These are phyloP conservation scores for Boletus smithii DNA, from an alignment of 1,284 basidiomycete species.

Conservation along the genomic window DNA sequence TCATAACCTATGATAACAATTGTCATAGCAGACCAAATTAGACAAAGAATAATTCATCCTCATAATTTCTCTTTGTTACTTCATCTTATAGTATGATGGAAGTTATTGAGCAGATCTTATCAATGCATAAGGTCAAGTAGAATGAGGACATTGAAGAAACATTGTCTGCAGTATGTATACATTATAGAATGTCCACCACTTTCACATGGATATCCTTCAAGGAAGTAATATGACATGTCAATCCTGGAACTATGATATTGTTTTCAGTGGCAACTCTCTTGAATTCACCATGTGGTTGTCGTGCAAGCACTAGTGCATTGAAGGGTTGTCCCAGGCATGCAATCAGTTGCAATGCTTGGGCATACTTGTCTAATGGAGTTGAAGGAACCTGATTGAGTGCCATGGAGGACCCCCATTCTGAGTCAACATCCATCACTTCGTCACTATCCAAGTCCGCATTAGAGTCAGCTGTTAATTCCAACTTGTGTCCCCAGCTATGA, in stretches of 20 bases:
- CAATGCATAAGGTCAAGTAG: no score
- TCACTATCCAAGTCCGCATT: background rate
- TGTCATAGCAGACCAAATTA: no score
- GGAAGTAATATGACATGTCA: background rate
- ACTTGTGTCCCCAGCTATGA: background rate
- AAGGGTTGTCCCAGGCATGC: background rate
- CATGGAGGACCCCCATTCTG: background rate
- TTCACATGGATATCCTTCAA: background rate
- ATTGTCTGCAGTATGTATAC: no score
- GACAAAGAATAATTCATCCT: no score
- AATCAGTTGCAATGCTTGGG: background rate
- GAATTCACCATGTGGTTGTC: background rate
- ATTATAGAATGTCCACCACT: background rate
- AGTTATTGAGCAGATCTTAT: no score
- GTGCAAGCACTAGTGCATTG: background rate
- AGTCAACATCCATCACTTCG: background rate
- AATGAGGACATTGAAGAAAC: no score
- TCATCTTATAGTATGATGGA: no score
- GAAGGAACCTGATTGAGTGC: no score
- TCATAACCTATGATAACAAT: no score
- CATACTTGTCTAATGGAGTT: background rate
- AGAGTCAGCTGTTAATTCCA: background rate
- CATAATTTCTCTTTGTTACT: no score
- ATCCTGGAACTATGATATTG: background rate
- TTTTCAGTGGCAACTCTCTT: background rate